These are phyloP conservation scores for Coemansia sp. DNA, from an alignment of 192 early-diverging fungal species.

Conservation along the genomic window DNA sequence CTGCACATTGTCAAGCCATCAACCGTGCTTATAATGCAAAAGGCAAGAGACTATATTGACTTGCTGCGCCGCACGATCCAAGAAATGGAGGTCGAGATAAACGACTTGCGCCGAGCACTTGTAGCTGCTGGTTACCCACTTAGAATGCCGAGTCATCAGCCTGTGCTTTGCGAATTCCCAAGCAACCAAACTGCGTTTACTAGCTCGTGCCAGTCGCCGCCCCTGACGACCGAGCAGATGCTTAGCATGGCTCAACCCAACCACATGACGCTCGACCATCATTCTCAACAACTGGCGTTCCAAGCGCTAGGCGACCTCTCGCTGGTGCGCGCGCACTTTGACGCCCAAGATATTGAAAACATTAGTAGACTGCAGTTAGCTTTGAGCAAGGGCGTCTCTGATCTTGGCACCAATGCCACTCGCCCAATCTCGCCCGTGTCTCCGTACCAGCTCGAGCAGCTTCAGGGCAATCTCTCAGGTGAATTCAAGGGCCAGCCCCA, in stretches of 20 bases:
- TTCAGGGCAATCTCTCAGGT: slow-evolving; percentile 27
- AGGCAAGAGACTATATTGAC: slow-evolving; percentile 54
- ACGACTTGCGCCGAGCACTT: slow-evolving; percentile 47
- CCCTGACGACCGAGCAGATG: slow-evolving; percentile 31
- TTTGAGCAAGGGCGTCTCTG: slow-evolving; percentile 23
- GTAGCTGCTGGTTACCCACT: slow-evolving; percentile 50
- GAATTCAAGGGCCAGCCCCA: slow-evolving; percentile 33
- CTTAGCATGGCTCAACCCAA: slow-evolving; percentile 15
- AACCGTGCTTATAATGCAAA: slow-evolving; percentile 55
- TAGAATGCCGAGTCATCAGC: slow-evolving; percentile 44
- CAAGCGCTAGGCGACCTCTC: slow-evolving; percentile 31
- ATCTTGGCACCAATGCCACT: slow-evolving; percentile 6
- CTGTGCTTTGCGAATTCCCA: slow-evolving; percentile 25
- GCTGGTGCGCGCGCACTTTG: slow-evolving; percentile 28
- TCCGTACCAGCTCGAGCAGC: slow-evolving; percentile 44
- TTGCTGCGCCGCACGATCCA: slow-evolving; percentile 44
- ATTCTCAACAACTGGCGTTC: slow-evolving; percentile 26
- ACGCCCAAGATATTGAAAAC: slow-evolving; percentile 30
- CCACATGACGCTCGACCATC: slow-evolving; percentile 28
- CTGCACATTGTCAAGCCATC: slow-evolving; percentile 52
- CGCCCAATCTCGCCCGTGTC: slow-evolving; percentile 49
- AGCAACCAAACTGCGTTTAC: slow-evolving; percentile 20
- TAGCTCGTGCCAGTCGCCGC: slow-evolving; percentile 26
- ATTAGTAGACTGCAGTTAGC: slow-evolving; percentile 40
- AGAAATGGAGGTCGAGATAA: slow-evolving; percentile 51